These are phyloP conservation scores for Apiotrichum brassicae DNA, from an alignment of 1,284 basidiomycete genomes.

Conservation along the genomic window DNA sequence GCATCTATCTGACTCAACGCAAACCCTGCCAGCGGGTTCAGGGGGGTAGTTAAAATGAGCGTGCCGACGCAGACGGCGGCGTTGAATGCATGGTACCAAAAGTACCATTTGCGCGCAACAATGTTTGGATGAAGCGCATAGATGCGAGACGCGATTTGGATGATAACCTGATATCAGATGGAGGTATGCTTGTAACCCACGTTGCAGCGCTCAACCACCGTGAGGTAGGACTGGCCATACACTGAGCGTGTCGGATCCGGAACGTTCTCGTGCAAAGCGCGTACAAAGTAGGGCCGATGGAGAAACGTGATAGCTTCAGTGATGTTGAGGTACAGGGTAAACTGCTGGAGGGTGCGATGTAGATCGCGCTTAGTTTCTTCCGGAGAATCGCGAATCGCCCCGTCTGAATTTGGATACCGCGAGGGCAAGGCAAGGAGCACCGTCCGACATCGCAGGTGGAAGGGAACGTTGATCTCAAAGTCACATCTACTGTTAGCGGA, in stretches of 20 bases:
- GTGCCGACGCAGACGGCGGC: conserved; percentile 25
- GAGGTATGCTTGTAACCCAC: conserved; percentile 19
- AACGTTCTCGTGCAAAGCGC: conserved; percentile 22
- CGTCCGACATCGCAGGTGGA: conserved; percentile 20
- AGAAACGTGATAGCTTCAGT: conserved; percentile 28
- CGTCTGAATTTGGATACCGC: conserved; percentile 11
- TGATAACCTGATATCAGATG: conserved; percentile 26
- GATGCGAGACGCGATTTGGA: conserved; percentile 17
- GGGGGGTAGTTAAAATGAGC: conserved; percentile 11
- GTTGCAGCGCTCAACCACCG: conserved; percentile 31
- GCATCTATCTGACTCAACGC: conserved; percentile 16
- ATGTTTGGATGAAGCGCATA: conserved; percentile 25
- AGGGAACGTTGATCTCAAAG: conserved; percentile 21
- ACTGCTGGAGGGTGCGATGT: conserved; percentile 24
- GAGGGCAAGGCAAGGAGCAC: conserved; percentile 19
- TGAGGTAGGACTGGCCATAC: conserved; percentile 26
- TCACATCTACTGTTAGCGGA: conserved; percentile 18
- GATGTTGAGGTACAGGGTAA: conserved; percentile 26
- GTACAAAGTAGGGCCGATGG: conserved; percentile 30
- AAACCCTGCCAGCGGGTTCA: conserved; percentile 6
- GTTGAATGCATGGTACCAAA: conserved; percentile 30
- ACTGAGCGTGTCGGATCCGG: conserved; percentile 20
- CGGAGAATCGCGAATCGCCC: conserved; percentile 15
- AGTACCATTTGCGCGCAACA: conserved; percentile 26
- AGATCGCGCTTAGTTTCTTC: conserved; percentile 16